These are phyloP conservation scores for Chimonanthus salicifolius DNA, from an alignment of 164 flowering plant species.

Conservation along the genomic window DNA sequence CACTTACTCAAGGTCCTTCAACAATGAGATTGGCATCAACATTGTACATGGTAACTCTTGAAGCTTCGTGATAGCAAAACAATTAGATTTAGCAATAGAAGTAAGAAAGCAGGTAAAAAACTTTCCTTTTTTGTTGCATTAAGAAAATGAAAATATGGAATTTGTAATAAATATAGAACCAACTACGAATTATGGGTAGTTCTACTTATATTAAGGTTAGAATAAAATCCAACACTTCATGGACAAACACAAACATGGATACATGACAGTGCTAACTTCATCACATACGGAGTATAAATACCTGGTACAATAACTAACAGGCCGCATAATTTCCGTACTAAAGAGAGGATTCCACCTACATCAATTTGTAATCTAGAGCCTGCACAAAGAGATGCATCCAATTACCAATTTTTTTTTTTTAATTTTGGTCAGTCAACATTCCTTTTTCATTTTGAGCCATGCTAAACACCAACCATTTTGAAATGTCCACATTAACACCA, in stretches of 20 bases:
- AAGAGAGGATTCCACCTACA: conserved; percentile 36
- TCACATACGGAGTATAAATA: conserved; percentile 8
- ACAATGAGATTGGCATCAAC: no score
- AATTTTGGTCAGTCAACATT: background rate
- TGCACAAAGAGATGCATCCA: conserved; percentile 15
- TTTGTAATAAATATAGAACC: background rate
- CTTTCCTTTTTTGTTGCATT: background rate
- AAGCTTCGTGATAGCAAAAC: no score
- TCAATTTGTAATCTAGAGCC: conserved; percentile 34
- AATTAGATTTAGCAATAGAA: no score
- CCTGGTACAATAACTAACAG: conserved; percentile 76
- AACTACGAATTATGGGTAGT: background rate
- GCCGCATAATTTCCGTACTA: conserved; percentile 57
- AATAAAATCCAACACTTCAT: background rate
- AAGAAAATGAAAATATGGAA: background rate
- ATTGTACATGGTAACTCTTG: no score
- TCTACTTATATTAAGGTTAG: background rate
- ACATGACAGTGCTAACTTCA: no score
- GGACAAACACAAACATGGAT: background rate
- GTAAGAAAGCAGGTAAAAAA: no score
- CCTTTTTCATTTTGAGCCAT: background rate
- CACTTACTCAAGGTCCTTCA: no score
- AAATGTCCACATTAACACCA: background rate
- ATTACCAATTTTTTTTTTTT: no score
- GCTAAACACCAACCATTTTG: background rate